Conservation (phyloP, 2,329 filamentous ascomycete species). For the Tolypocladium ovalisporum region DNA sequence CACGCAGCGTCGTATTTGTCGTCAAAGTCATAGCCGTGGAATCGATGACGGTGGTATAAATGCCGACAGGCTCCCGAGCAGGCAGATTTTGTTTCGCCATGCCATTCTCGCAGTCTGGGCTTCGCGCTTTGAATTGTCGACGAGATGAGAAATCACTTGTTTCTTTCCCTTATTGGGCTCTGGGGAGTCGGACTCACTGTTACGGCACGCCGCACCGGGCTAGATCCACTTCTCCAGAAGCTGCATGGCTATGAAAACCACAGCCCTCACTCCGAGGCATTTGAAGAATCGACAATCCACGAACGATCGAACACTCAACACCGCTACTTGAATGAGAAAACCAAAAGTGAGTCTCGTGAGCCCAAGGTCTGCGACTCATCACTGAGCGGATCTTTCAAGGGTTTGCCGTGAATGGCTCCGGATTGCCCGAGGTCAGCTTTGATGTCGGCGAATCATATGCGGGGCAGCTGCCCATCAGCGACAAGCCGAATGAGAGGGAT, state of each 20-base stretch:
- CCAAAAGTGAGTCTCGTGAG: not conserved
- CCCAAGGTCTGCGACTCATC: not conserved
- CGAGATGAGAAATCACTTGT: not conserved
- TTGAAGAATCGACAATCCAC: not conserved
- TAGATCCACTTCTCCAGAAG: not conserved
- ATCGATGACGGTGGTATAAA: not conserved
- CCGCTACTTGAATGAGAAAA: not conserved
- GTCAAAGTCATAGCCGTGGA: not conserved
- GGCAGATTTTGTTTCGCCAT: not conserved
- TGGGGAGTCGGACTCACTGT: not conserved
- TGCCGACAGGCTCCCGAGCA: not conserved
- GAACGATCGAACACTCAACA: not conserved
- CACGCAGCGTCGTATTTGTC: not conserved
- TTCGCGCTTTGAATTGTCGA: not conserved
- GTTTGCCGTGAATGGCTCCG: slow-evolving; percentile 49
- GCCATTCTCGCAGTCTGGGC: not conserved
- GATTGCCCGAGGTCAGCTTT: slow-evolving; percentile 53
- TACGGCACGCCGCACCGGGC: not conserved
- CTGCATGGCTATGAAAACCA: not conserved
- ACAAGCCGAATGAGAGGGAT: slow-evolving; percentile 33
- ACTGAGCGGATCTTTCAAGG: slow-evolving; percentile 18
- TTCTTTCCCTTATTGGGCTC: not conserved
- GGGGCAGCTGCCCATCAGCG: slow-evolving; percentile 43
- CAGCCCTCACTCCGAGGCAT: not conserved
- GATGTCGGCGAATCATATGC: slow-evolving; percentile 51